These are phyloP conservation scores for Candida anglica DNA, from an alignment of 805 yeast genomes.

Conservation along the genomic window DNA sequence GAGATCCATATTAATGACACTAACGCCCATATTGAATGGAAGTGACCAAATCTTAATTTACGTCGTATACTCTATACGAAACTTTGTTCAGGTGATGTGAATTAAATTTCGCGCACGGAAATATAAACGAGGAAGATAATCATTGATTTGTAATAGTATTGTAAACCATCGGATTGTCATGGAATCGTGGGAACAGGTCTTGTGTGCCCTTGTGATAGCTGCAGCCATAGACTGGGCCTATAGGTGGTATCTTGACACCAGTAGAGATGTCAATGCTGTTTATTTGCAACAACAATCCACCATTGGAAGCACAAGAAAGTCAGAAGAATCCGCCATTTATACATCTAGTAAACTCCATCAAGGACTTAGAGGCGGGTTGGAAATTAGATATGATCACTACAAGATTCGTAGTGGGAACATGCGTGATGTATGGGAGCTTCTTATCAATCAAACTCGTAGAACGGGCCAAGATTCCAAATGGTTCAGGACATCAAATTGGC, in stretches of 20 bases:
- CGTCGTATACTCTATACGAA: no score
- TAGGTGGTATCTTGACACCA: slow-evolving; percentile 23
- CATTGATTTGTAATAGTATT: no score
- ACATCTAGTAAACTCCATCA: slow-evolving; percentile 68
- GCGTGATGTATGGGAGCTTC: slow-evolving; percentile 67
- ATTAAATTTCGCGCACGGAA: no score
- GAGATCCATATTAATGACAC: no score
- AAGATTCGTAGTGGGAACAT: slow-evolving; percentile 71
- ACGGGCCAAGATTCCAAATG: not conserved
- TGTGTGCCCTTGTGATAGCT: slow-evolving; percentile 16
- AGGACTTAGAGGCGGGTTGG: slow-evolving; percentile 66
- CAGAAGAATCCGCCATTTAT: slow-evolving; percentile 70
- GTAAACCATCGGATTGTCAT: no score
- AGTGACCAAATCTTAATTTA: no score
- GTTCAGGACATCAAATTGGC: not conserved
- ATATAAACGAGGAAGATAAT: no score
- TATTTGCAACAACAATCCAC: slow-evolving; percentile 64
- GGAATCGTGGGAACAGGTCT: slow-evolving; percentile 5
- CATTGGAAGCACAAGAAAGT: slow-evolving; percentile 57
- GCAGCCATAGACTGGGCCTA: slow-evolving; percentile 15
- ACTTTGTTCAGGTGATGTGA: no score
- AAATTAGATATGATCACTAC: slow-evolving; percentile 58
- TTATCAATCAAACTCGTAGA: slow-evolving; percentile 19
- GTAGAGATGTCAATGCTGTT: slow-evolving; percentile 54
- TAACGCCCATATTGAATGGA: no score